Evolutionary conservation across 2,329 filamentous ascomycete genomes (phyloP), one percentile per base, ranked within the genome.

Genomic region (Trichophyton benhamiae): DNA sequence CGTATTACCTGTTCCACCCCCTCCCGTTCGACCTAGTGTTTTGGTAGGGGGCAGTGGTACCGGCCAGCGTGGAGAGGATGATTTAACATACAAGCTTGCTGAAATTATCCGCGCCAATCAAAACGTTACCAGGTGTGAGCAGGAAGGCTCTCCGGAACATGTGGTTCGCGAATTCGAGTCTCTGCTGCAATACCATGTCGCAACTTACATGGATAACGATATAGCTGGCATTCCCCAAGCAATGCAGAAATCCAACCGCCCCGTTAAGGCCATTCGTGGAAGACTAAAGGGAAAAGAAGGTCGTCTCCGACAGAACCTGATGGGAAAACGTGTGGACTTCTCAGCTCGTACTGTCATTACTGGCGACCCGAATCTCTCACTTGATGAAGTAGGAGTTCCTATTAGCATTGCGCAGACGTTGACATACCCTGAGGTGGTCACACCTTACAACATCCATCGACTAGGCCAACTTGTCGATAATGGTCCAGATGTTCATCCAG

Each of bases 301-400:
- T 68, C 91, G 94, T 81, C 84, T 99, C 25, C 87, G 94, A 78
- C 94, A 95, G 72, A 99, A 99, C 76, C 80, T 99, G 81, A 99
- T 99, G 95, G 94, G 94, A 66, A 99, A 99, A 78, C 91, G 91
- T 84, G 94, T 99, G 64, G 94, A 99, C 73, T 99, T 99, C 72
- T 99, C 95, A 0, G 95, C 95, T 42, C 94, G 94, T 86, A 99
- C 95, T 36, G 94, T 99, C 78, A 99, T 99, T 74, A 99, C 95
- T 59, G 94, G 94, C 78, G 94, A 99, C 72, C 94, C 94, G 63
- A 99, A 97, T 72, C 78, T 99, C 67, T 96, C 91, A 30, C 82
- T 99, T 30, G 92, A 99, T 70, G 91, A 99, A 78, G 95, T 99
- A 64, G 94, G 95, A 76, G 94, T 99, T 49, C 94, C 94, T 38